A percentile compares a stretch with the other conserved stretches of the same genome.
Conservation (phyloP, 2,329 filamentous ascomycete species). For the Phyllosticta citribraziliensis region DNA sequence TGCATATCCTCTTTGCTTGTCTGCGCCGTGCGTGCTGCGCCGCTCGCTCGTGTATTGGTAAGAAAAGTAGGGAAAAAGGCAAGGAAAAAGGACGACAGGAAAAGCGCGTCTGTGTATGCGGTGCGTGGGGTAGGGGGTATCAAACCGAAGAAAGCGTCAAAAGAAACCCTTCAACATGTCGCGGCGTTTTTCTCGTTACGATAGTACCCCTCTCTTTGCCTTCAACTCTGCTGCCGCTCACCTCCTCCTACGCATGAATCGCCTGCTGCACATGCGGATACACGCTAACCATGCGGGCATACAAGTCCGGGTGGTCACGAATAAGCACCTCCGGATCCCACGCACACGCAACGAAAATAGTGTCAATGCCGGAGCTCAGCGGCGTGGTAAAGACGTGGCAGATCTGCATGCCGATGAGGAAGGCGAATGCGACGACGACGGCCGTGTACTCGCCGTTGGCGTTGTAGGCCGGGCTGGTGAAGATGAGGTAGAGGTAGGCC, state of each 20-base stretch:
- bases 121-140: no score
- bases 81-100: background rate
- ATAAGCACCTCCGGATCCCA: slow-evolving; percentile 65
- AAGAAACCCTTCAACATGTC: no score
- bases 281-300: slow-evolving; percentile 64
- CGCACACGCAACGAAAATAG: slow-evolving; percentile 73
- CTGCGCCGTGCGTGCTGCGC: background rate
- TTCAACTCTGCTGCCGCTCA: background rate
- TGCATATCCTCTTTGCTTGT: background rate
- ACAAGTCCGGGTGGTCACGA: slow-evolving; percentile 71
- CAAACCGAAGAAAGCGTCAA: no score
- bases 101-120: no score
- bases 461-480: slow-evolving; percentile 76
- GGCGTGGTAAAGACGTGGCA: slow-evolving; percentile 85
- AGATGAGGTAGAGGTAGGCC: slow-evolving; percentile 76
- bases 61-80: background rate
- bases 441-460: slow-evolving; percentile 55
- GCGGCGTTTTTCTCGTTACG: no score
- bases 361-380: slow-evolving; percentile 78
- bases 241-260: slow-evolving; percentile 45
- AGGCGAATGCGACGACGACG: slow-evolving; percentile 73
- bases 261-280: slow-evolving; percentile 78
- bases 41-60: background rate
- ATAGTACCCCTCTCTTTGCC: no score
- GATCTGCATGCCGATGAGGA: slow-evolving; percentile 84